Base-by-base conservation (phyloP, 2,329 filamentous ascomycete species). In the Akanthomyces dipterigenus region DNA sequence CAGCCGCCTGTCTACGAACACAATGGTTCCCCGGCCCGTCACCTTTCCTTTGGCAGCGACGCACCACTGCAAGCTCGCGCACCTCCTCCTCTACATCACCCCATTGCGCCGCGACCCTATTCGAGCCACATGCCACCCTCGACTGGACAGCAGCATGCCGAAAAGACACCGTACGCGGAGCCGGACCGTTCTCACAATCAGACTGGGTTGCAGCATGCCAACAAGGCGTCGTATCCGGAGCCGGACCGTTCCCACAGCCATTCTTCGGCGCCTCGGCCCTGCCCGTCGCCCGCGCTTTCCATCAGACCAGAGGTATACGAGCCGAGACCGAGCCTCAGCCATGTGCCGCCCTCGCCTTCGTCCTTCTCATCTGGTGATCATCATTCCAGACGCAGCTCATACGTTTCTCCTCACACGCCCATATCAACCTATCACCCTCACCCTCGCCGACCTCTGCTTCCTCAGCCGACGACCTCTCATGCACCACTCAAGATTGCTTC, bases 151-250 rank as follows among this genome's bases (percentile, higher is more conserved):
- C 66, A 73, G 22, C 66, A 73, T 0, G 59, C 73, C 46, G 69
- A 74, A n/a, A 73, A 76, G 12, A 74, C 75, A 12, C 74, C 77
- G 2, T 78, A 79, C 66, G 68, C 63, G 36, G 71, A 70, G 63
- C 62, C 69, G 2, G 74, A 69, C 72, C 77, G 45, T 81, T 82
- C 38, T 4, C 72, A 75, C 60, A 64, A 63, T 40, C 75, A 73
- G 3, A 38, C 38, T 11, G 56, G 24, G 18, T 28, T 26, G 24
- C 66, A 73, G 22, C 66, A 73, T 0, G 59, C 73, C 46, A 69
- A 74, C n/a, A 73, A 76, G 12, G 74, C 75, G 14, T 75, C 77
- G 2, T 78, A 79, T 66, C 68, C 63, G 36, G 71, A 70, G 63
- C 62, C 69, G 2, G 74, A 69, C 72, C 77, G 45, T 81, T 82